Evolutionary conservation across 169 alveolate species (phyloP), one percentile per base, ranked within the genome.

Genomic region (Eimeria praecox): DNA sequence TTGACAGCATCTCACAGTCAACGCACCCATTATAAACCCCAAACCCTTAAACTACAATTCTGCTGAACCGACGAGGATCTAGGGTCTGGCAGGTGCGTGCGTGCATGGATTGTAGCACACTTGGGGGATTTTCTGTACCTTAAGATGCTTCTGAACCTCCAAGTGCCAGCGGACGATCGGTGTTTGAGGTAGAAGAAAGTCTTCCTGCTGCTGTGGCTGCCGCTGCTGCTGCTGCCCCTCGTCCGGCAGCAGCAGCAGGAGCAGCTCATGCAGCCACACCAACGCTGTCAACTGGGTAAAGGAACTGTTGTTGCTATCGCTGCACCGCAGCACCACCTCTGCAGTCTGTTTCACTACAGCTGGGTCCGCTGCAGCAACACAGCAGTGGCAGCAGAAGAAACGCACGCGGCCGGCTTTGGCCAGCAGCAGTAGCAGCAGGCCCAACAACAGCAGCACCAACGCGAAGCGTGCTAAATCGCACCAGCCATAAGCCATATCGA

Each of bases 251-350:
- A 82, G 77, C 56, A 87, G 92, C 83, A 71, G 87, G 30, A 86
- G 95, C 62, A 77, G 78, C 88, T 80, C 94, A 33, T 87, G 91
- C 44, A 95, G 92, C 97, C 97, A 95, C 40, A 90, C 95, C 46
- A 95, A 66, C 20, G 97, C 94, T n/a, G 97, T 95, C 33, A 95
- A 87, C 16, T 92, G 95, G 59, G 87, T 52, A 46, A 95, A 95
- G 87, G 97, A 90, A 42, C 93, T 49, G 89, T 77, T 73, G 93
- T 80, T 89, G 52, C 80, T 78, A 73, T 83, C 85, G 87, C 89
- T 87, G 71, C 93, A 82, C 86, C 83, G 73, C 66, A 95, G 87
- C 64, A 90, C 91, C 59, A 90, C 88, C 9, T 54, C 88, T 42
- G 85, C 96, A 22, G 78, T 90, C 56, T 85, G 56, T 8, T 82